Evolutionary conservation across 2,329 filamentous ascomycete genomes (phyloP).

Genomic region (Coniochaeta ligniaria): DNA sequence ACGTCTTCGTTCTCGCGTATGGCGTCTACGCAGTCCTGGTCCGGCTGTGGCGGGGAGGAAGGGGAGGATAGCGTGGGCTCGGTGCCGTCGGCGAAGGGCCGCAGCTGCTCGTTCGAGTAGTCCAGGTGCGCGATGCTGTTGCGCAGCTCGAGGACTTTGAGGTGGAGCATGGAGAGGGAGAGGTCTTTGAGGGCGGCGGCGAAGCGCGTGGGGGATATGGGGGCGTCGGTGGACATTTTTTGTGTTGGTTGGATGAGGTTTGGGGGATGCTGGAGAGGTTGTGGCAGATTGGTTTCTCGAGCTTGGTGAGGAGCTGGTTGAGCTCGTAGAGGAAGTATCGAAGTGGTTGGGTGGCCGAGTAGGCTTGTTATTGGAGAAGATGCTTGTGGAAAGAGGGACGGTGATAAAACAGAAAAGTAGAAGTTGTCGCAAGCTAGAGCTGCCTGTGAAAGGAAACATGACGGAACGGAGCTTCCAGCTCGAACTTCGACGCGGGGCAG

Average conservation of each 20-base stretch:
- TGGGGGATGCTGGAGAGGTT: too few species aligned
- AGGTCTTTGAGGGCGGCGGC: conserved; percentile 61
- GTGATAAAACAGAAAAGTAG: too few species aligned
- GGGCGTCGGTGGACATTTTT: conserved; percentile 58
- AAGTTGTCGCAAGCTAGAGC: conserved; percentile 10
- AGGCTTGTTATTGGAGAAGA: neutral
- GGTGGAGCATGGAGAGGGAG: conserved; percentile 57
- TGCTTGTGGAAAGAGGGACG: neutral
- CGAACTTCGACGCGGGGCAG: neutral
- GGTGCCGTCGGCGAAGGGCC: conserved; percentile 54
- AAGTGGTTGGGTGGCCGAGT: neutral
- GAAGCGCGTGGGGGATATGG: conserved; percentile 58
- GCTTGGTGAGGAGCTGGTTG: neutral
- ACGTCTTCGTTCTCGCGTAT: conserved; percentile 66
- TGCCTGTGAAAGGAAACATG: conserved; percentile 5
- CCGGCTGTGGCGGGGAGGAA: conserved; percentile 30
- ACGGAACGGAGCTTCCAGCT: neutral
- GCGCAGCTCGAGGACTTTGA: conserved; percentile 69
- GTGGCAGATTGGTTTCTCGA: neutral
- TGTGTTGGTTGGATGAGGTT: neutral
- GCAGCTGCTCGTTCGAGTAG: conserved; percentile 66
- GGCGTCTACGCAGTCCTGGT: conserved; percentile 67
- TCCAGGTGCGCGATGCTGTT: conserved; percentile 69
- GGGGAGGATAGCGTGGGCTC: conserved; percentile 22
- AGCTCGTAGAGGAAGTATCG: neutral